A percentile compares a stretch with the other conserved stretches of the same genome.
Evolutionary conservation across 2,329 filamentous ascomycete species (phyloP).

Genomic region (Neonectria sp.): DNA sequence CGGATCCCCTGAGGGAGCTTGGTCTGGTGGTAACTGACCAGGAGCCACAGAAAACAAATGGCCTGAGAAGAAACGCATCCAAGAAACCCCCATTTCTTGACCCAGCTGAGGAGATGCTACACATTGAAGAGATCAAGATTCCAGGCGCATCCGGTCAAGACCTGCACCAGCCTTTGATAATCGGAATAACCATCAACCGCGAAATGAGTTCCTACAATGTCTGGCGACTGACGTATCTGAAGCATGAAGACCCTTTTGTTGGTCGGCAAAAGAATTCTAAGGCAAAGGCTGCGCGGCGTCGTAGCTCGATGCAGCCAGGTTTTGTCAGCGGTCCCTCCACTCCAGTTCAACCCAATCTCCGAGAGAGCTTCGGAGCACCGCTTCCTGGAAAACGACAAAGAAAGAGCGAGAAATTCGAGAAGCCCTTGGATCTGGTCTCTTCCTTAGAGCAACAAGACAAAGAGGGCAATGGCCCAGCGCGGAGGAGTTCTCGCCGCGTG

Average conservation of each 20-base stretch:
- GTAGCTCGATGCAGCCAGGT: conserved; percentile 77
- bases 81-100: conserved; percentile 74
- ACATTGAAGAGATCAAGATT: conserved; percentile 79
- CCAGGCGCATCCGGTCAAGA: conserved; percentile 57
- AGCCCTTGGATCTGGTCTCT: conserved; percentile 74
- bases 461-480: conserved; percentile 65
- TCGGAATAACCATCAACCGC: conserved; percentile 87
- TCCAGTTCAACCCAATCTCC: conserved; percentile 77
- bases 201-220: conserved; percentile 84
- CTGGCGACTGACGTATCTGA: conserved; percentile 86
- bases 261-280: conserved; percentile 63
- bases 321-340: conserved; percentile 83
- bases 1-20: conserved; percentile 88
- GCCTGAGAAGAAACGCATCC: conserved; percentile 51
- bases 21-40: conserved; percentile 81
- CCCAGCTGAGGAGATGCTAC: conserved; percentile 85
- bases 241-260: conserved; percentile 73
- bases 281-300: conserved; percentile 64
- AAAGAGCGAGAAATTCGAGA: conserved; percentile 67
- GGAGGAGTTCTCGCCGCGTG: conserved; percentile 80
- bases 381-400: conserved; percentile 68
- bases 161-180: conserved; percentile 69
- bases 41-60: conserved; percentile 55
- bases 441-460: conserved; percentile 79
- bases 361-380: conserved; percentile 82